Evolutionary conservation across 495 filamentous ascomycete genomes (phyloP), one percentile per base, ranked within the genome.

Genomic region (Niebla homalea): DNA sequence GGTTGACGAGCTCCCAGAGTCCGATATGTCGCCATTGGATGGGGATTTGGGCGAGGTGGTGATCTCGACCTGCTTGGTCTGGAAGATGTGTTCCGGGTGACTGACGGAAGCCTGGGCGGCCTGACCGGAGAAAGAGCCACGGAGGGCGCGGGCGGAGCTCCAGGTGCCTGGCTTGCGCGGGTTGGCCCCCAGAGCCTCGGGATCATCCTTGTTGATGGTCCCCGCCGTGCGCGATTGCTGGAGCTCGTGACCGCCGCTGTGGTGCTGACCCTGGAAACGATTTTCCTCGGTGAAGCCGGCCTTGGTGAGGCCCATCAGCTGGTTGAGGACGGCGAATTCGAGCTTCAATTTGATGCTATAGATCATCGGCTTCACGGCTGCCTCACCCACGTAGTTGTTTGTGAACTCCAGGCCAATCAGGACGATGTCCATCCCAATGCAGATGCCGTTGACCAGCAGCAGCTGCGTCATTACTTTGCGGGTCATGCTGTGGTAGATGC

Each of bases 261-360:
- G n/a, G 25, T 48, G 20, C n/a, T 48, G 36, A 19, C 45, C 45
- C n/a, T 48, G 45, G n/a, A 48, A 36, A 20, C 36, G 45, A 26
- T 48, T 49, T 16, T 42, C 37, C 32, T 51, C 49, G 22, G 32
- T 40, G 40, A 51, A 51, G 14, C 29, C 41, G 18, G 56, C 59
- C 25, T 61, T 49, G 25, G 59, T 58, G 7, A 69, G n/a, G n/a
- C 60, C 48, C 42, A 65, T 56, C n/a, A 67, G 55, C 35, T 62
- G 62, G 54, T 66, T 67, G 43, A 68, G 59, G 25, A 74, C 67
- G 36, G 61, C 63, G 43, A 70, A 66, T 48, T 74, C 73, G 19
- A 70, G 51, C 57, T 72, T 74, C 16, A 77, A 60, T 52, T 75
- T 77, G 51, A 75, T 59, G 41, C 68, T 69, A 56, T 74, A 75